Evolutionary conservation across 2,329 filamentous ascomycete genomes (phyloP), one percentile per base, ranked within the genome.

Genomic region (Diaporthe ilicicola): DNA sequence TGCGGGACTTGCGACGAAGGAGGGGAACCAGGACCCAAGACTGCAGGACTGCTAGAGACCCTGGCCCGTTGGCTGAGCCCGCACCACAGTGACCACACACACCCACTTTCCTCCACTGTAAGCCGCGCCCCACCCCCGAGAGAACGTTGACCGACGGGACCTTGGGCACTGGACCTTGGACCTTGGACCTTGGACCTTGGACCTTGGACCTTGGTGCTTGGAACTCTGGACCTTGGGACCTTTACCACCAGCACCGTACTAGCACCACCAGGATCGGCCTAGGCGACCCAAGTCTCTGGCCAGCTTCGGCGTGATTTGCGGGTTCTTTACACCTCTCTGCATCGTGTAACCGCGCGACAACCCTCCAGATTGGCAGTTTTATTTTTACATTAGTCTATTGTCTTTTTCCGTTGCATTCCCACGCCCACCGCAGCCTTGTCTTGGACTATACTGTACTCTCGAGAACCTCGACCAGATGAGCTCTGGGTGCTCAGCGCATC

Each of bases 331-430:
- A 32, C 24, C 46, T 42, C 48, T 39, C 46, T 61, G 46, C 64
- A 55, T 3, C 42, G 29, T 59, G 65, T 68, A 69, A 54, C 65
- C 65, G 71, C 71, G 70, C 70, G 70, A 72, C 70, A 72, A 71
- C 56, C 22, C 27, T 12, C 46, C 24, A 17, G 22, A 46, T 22
- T 32, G 19, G 15, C 42, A 19, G 19, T 29, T 15, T 42, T n/a
- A n/a, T n/a, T n/a, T n/a, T n/a, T n/a, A n/a, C n/a, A n/a, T n/a
- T n/a, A n/a, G n/a, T n/a, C n/a, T n/a, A 7, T 24, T 44, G 10
- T 46, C 27, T 42, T 24, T 34, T 22, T 48, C n/a, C 17, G 27
- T 61, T 17, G n/a, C 56, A 54, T 10, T 13, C 24, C 19, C 24
- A 46, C 42, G 24, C 4, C 39, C 24, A 46, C 44, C 37, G 17